Evolutionary conservation across 805 yeast genomes (phyloP).

Genomic region (Grigorovia humatica): DNA sequence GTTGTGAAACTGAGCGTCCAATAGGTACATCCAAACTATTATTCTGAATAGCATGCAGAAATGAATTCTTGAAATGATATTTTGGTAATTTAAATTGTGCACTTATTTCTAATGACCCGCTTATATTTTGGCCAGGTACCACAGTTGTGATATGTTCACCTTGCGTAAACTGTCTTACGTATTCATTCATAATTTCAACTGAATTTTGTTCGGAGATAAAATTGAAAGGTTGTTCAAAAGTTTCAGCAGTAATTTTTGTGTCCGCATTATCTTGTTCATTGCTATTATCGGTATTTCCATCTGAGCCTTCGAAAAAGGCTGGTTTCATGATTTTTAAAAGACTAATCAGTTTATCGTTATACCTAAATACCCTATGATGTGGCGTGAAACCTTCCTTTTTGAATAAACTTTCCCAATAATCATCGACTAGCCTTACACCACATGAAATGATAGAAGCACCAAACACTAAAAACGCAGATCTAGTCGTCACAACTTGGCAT

Average conservation of each 20-base stretch:
- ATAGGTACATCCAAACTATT: constrained; percentile 23
- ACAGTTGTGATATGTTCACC: constrained; percentile 20
- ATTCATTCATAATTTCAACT: constrained; percentile 18
- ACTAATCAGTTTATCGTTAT: constrained; percentile 10
- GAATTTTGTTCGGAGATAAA: constrained; percentile 23
- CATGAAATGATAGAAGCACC: constrained; percentile 39
- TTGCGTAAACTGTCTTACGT: constrained; percentile 10
- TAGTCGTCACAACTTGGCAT: constrained; percentile 29
- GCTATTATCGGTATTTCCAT: not conserved
- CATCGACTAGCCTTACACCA: constrained; percentile 44
- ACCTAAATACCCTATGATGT: constrained; percentile 34
- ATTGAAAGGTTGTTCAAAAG: constrained; percentile 16
- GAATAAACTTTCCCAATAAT: constrained; percentile 43
- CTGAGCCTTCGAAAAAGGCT: not conserved
- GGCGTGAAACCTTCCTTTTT: constrained; percentile 35
- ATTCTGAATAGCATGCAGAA: constrained; percentile 21
- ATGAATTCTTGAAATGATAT: constrained; percentile 26
- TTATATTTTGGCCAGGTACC: constrained; percentile 25
- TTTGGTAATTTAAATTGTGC: constrained; percentile 25
- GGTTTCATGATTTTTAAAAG: constrained; percentile 11
- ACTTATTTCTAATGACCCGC: constrained; percentile 25
- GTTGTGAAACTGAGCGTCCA: constrained; percentile 7
- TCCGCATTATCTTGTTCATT: not conserved
- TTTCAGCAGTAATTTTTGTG: not conserved
- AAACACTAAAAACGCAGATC: constrained; percentile 37